These are phyloP conservation scores for Smallanthus sonchifolius DNA, from an alignment of 129 eudicot species.

Conservation along the genomic window DNA sequence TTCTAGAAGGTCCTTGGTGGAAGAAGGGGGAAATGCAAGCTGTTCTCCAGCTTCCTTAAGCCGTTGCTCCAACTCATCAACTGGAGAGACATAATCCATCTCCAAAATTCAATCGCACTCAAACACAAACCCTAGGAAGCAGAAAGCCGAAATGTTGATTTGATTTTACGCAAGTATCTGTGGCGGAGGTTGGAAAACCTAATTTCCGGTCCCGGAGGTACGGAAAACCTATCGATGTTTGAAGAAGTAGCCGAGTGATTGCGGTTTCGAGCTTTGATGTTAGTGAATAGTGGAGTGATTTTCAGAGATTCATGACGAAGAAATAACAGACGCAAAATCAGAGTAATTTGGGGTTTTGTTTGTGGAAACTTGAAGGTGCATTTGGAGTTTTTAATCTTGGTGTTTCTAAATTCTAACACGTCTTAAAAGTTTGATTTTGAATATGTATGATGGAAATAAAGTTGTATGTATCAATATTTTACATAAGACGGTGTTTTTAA, in stretches of 20 bases:
- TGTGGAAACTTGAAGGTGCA: not conserved
- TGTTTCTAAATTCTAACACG: too few relatives aligned
- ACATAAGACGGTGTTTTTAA: too few relatives aligned
- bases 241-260: not conserved
- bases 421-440: too few relatives aligned
- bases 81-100: slow-evolving; percentile 18
- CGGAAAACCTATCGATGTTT: not conserved
- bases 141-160: not conserved
- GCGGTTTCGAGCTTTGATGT: not conserved
- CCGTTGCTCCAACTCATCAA: slow-evolving; percentile 24
- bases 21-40: slow-evolving; percentile 32
- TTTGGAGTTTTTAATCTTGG: too few relatives aligned
- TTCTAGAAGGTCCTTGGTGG: slow-evolving; percentile 25
- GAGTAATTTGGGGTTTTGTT: not conserved
- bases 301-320: not conserved
- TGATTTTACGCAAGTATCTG: not conserved
- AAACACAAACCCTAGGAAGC: slow-evolving; percentile 7
- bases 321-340: not conserved
- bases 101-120: not conserved
- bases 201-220: not conserved
- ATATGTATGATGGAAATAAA: too few relatives aligned
- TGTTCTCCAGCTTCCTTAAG: slow-evolving; percentile 34
- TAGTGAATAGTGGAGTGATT: not conserved
- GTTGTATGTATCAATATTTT: too few relatives aligned
- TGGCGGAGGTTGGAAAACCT: not conserved